These are phyloP conservation scores for Pythium volutum DNA, from an alignment of 352 stramenopile species.

Conservation along the genomic window DNA sequence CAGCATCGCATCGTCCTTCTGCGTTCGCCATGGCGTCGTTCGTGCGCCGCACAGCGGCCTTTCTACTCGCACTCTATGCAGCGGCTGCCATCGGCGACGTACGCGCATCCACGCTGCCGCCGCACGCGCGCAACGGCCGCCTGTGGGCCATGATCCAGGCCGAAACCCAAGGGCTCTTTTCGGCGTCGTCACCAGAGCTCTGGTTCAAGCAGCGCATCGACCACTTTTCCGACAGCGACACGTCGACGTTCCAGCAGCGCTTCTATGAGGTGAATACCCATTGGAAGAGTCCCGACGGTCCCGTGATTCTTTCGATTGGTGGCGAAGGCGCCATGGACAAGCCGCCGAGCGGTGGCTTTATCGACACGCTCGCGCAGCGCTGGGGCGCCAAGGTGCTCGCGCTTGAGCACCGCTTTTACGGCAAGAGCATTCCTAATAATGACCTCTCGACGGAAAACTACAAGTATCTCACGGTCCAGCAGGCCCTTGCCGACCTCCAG, in stretches of 20 bases:
- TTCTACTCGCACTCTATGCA: slow-evolving; percentile 9
- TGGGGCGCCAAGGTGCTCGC: slow-evolving; percentile 82
- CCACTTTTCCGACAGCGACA: slow-evolving; percentile 36
- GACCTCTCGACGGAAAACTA: slow-evolving; percentile 76
- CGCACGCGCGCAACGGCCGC: slow-evolving; percentile 42
- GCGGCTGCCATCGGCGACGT: neutral
- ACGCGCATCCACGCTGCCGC: slow-evolving; percentile 10
- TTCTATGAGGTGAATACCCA: slow-evolving; percentile 73
- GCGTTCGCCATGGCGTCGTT: slow-evolving; percentile 1
- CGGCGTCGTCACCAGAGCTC: slow-evolving; percentile 32
- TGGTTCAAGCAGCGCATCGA: slow-evolving; percentile 75
- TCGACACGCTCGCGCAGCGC: slow-evolving; percentile 68
- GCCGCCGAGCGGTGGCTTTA: slow-evolving; percentile 51
- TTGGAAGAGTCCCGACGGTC: slow-evolving; percentile 46
- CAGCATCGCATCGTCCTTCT: neutral
- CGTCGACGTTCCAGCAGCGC: slow-evolving; percentile 62
- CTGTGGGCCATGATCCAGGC: slow-evolving; percentile 54
- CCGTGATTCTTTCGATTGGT: slow-evolving; percentile 85
- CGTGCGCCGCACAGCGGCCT: slow-evolving; percentile 3
- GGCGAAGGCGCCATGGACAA: slow-evolving; percentile 68
- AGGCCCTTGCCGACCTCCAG: slow-evolving; percentile 85
- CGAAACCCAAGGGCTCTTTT: slow-evolving; percentile 46
- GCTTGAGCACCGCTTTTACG: slow-evolving; percentile 88
- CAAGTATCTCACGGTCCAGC: slow-evolving; percentile 74
- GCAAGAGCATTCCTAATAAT: slow-evolving; percentile 75